These are phyloP conservation scores for Aspergillus chevalieri DNA, from an alignment of 2,329 filamentous ascomycete species.

Conservation along the genomic window DNA sequence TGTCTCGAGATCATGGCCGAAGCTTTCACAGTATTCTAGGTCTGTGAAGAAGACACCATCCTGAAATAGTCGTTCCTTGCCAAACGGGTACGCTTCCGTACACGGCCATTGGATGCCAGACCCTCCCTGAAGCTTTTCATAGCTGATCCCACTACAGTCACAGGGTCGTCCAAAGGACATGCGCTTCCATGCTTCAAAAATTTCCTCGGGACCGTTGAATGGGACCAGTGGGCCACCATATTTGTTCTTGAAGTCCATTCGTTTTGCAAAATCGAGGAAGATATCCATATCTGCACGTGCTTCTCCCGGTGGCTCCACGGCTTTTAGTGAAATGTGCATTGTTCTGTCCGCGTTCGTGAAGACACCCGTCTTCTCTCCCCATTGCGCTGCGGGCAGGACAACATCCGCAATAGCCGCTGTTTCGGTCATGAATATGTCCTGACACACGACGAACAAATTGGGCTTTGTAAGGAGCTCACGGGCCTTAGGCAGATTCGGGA, in stretches of 20 bases:
- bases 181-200: conserved; percentile 33
- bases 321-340: conserved; percentile 33
- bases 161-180: conserved; percentile 29
- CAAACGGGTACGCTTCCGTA: conserved; percentile 25
- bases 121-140: conserved; percentile 30
- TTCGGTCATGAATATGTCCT: conserved; percentile 35
- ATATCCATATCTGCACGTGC: conserved; percentile 32
- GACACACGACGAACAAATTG: conserved; percentile 28
- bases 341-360: conserved; percentile 37
- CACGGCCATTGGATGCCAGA: conserved; percentile 37
- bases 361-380: conserved; percentile 35
- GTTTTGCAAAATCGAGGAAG: conserved; percentile 27
- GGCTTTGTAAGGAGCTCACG: conserved; percentile 26
- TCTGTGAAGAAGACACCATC: conserved; percentile 33
- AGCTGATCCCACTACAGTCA: conserved; percentile 30
- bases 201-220: conserved; percentile 25
- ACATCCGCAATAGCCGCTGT: conserved; percentile 33
- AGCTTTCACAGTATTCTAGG: conserved; percentile 31
- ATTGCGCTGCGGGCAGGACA: conserved; percentile 32
- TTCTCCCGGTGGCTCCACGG: conserved; percentile 34
- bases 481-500: conserved; percentile 27
- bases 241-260: conserved; percentile 33
- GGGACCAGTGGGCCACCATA: conserved; percentile 26
- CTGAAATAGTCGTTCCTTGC: conserved; percentile 29
- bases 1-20: conserved; percentile 34